Conservation (phyloP, 768 basidiomycete species). For the Phlebiopsis flavidoalba region DNA sequence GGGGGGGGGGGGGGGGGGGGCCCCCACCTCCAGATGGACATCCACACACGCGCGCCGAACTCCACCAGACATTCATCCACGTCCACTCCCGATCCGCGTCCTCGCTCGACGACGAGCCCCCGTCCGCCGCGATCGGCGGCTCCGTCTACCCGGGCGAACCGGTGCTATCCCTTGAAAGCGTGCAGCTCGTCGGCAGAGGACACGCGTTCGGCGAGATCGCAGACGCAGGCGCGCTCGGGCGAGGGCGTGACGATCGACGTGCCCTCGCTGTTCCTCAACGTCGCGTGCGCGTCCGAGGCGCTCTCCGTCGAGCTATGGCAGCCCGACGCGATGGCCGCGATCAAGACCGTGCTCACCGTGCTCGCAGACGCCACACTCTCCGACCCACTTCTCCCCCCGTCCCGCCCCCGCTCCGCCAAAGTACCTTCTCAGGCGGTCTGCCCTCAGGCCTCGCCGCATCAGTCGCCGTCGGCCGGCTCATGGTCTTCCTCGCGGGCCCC, state of each 20-base stretch:
- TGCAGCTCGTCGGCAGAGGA: constrained; percentile 43
- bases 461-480: constrained; percentile 54
- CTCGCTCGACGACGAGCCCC: not conserved
- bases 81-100: constrained; percentile 22
- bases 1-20: no score
- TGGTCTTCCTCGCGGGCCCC: constrained; percentile 66
- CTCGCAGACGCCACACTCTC: constrained; percentile 11
- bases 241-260: constrained; percentile 35
- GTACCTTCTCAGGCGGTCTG: constrained; percentile 34
- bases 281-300: constrained; percentile 49
- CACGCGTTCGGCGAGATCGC: constrained; percentile 45
- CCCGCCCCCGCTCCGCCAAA: constrained; percentile 3
- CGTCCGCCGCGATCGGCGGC: not conserved
- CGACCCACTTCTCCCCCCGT: not conserved
- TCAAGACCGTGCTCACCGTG: constrained; percentile 36
- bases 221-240: constrained; percentile 35
- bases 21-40: constrained; percentile 41
- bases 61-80: constrained; percentile 51
- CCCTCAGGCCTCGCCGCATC: constrained; percentile 53
- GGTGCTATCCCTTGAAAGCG: constrained; percentile 51
- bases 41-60: constrained; percentile 33
- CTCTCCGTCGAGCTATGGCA: constrained; percentile 68
- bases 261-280: constrained; percentile 38
- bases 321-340: constrained; percentile 46
- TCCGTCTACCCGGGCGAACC: constrained; percentile 20